Conservation (phyloP, 2,329 filamentous ascomycete genomes). For the Parastagonospora nodorum region DNA sequence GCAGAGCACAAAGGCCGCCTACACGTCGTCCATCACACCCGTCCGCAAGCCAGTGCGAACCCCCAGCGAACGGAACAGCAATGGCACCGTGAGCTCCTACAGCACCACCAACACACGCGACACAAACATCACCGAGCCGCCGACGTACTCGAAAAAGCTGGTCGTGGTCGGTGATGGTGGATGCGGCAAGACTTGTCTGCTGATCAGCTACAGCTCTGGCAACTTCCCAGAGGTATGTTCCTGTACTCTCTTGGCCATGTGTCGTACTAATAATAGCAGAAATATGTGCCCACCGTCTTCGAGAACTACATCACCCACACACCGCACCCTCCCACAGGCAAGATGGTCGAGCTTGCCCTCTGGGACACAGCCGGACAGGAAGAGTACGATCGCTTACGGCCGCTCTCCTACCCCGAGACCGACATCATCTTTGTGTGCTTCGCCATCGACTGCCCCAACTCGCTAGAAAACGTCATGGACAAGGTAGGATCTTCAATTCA, state of each 20-base stretch:
- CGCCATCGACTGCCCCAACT: conserved; percentile 98
- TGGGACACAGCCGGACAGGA: conserved; percentile 99
- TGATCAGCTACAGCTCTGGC: conserved; percentile 98
- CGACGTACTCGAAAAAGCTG: conserved; percentile 97
- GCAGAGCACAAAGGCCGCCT: conserved; percentile 52
- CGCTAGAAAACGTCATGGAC: conserved; percentile 96
- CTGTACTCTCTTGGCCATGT: background rate
- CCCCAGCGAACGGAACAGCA: conserved; percentile 72
- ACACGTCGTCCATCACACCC: conserved; percentile 40
- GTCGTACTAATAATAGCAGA: conserved; percentile 60
- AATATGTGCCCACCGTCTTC: conserved; percentile 99
- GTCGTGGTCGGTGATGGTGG: conserved; percentile 98
- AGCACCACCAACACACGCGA: conserved; percentile 76
- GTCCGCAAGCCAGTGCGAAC: conserved; percentile 54
- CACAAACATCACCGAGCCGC: conserved; percentile 87
- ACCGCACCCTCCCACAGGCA: conserved; percentile 82
- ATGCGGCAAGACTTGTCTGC: conserved; percentile 96
- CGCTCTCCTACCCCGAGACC: conserved; percentile 96
- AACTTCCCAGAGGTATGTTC: conserved; percentile 93
- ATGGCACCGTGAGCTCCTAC: conserved; percentile 87
- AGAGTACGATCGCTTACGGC: conserved; percentile 94
- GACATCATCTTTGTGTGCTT: conserved; percentile 99
- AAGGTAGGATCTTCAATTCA: conserved; percentile 67
- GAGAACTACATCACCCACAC: conserved; percentile 99
- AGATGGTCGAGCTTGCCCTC: conserved; percentile 92